phyloP scores from a whole-genome alignment of 2,329 filamentous ascomycete species.

The Epichloe glyceriae region DNA sequence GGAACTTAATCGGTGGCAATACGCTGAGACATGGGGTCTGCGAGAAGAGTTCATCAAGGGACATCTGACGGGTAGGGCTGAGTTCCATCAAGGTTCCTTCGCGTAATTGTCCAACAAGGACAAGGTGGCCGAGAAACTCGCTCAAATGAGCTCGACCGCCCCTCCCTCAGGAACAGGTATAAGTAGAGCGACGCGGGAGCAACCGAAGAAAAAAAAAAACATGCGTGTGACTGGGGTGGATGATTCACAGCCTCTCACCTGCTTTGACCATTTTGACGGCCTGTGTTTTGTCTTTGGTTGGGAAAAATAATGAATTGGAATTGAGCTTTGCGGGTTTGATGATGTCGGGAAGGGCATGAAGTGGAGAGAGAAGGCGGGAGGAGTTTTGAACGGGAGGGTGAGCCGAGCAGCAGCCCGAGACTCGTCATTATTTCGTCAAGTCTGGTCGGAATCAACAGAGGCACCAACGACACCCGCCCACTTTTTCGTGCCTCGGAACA shows the following conservation, averaged over 20 bases:
- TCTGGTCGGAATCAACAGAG: background rate
- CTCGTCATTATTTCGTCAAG: too few species aligned
- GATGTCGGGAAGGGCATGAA: constrained; percentile 5
- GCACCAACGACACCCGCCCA: background rate
- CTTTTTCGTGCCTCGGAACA: background rate
- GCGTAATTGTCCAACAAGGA: constrained; percentile 12
- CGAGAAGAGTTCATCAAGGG: constrained; percentile 19
- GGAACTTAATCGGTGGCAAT: background rate
- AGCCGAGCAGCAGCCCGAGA: background rate
- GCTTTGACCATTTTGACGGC: constrained; percentile 94
- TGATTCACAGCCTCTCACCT: constrained; percentile 41
- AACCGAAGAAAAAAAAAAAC: background rate
- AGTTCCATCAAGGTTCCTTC: constrained; percentile 32
- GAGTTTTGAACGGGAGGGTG: constrained; percentile 5
- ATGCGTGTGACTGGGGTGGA: background rate
- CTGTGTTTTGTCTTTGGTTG: constrained; percentile 21
- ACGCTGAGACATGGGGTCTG: background rate
- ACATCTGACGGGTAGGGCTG: constrained; percentile 10
- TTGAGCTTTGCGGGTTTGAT: constrained; percentile 3
- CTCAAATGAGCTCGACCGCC: constrained; percentile 43
- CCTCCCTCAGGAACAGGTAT: constrained; percentile 11
- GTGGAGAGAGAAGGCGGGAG: constrained; percentile 8
- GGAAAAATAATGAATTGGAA: background rate
- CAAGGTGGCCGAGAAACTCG: constrained; percentile 30
- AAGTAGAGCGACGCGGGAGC: constrained; percentile 8